Conservation (phyloP, 2,329 filamentous ascomycete species). For the Aspergillus fijiensis region DNA sequence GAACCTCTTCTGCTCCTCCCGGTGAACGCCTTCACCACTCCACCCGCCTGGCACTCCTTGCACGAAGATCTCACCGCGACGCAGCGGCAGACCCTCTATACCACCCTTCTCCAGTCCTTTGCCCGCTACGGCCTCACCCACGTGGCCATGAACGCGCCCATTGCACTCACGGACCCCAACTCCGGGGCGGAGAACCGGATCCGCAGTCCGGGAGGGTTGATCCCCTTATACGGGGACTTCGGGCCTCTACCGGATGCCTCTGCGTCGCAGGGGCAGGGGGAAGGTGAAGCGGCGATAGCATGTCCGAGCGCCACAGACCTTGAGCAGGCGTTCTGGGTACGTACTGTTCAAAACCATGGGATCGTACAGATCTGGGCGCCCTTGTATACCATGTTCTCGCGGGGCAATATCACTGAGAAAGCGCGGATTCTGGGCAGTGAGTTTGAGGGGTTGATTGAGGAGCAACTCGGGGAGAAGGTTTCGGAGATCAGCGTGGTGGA, state of each 20-base stretch:
- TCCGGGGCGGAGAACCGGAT: conserved; percentile 63
- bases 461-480: conserved; percentile 24
- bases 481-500: conserved; percentile 59
- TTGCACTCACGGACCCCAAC: conserved; percentile 38
- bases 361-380: conserved; percentile 86
- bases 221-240: conserved; percentile 72
- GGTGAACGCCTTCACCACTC: conserved; percentile 44
- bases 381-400: conserved; percentile 88
- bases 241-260: conserved; percentile 48
- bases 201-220: conserved; percentile 69
- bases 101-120: conserved; percentile 43
- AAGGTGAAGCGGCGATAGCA: conserved; percentile 31
- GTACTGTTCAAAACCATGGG: conserved; percentile 70
- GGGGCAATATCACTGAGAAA: conserved; percentile 89
- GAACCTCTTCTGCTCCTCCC: conserved; percentile 59
- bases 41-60: conserved; percentile 27
- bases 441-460: conserved; percentile 36
- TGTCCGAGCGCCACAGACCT: conserved; percentile 54
- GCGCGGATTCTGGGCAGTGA: conserved; percentile 61
- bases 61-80: conserved; percentile 28
- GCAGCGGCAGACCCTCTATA: conserved; percentile 42
- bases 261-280: conserved; percentile 9
- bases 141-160: conserved; percentile 60
- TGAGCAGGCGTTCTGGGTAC: conserved; percentile 71
- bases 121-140: conserved; percentile 48